A percentile compares a stretch with the other conserved stretches of the same genome.
phyloP scores from a whole-genome alignment of 768 basidiomycete species.

The Ephemerocybe angulata region DNA sequence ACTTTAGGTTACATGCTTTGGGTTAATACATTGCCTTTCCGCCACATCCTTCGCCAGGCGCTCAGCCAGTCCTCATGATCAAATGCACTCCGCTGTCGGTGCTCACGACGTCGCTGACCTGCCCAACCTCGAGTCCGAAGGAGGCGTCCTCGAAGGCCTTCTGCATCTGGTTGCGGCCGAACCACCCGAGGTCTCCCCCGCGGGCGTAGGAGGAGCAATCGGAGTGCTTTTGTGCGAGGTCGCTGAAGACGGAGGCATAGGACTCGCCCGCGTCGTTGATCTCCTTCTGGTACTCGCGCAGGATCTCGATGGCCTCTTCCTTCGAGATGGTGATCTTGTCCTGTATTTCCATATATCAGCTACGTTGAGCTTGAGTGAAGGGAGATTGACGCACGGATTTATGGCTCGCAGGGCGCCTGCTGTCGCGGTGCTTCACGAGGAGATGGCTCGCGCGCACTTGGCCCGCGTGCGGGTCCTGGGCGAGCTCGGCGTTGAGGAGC shows the following conservation, averaged over 20 bases:
- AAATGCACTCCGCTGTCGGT: conserved; percentile 96
- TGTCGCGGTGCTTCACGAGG: conserved; percentile 84
- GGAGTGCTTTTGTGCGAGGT: conserved; percentile 72
- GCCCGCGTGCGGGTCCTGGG: conserved; percentile 26
- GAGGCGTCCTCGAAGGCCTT: conserved; percentile 93
- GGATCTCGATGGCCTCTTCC: conserved; percentile 83
- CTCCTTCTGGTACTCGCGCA: conserved; percentile 58
- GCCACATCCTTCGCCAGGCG: background rate
- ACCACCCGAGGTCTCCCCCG: conserved; percentile 86
- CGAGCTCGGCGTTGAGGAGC: conserved; percentile 26
- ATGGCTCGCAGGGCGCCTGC: conserved; percentile 79
- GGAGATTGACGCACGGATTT: conserved; percentile 62
- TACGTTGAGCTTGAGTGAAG: no score
- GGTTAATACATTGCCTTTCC: background rate
- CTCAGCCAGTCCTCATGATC: conserved; percentile 79
- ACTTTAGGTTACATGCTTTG: background rate
- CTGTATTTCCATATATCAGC: conserved; percentile 37
- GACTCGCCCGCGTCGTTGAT: conserved; percentile 49
- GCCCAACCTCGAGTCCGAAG: conserved; percentile 63
- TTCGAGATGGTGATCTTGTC: conserved; percentile 78
- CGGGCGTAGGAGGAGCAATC: conserved; percentile 87
- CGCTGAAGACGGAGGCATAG: conserved; percentile 62
- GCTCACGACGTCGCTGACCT: conserved; percentile 78
- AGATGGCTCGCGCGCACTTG: conserved; percentile 94
- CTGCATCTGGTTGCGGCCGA: conserved; percentile 89